phyloP scores from a whole-genome alignment of 345 rosid species.

The Punica granatum region DNA sequence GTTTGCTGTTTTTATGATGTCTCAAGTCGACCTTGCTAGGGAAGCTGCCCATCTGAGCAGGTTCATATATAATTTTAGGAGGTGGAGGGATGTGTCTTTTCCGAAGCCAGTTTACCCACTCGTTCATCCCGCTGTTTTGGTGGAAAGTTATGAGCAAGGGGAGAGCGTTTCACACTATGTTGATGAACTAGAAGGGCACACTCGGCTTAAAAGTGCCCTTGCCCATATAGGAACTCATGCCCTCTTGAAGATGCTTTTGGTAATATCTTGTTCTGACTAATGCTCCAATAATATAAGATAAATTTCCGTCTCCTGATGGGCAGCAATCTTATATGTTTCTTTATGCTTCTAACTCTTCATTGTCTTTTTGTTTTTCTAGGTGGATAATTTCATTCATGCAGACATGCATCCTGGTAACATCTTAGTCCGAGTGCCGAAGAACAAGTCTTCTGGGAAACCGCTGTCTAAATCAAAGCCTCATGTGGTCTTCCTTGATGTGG shows the following conservation, averaged over 20 bases:
- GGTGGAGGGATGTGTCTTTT: constrained; percentile 93
- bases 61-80: constrained; percentile 82
- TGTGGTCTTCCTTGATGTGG: constrained; percentile 91
- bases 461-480: constrained; percentile 86
- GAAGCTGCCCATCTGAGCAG: constrained; percentile 98
- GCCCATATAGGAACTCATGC: constrained; percentile 98
- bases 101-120: constrained; percentile 95
- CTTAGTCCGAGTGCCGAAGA: constrained; percentile 64
- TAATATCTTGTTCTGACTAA: constrained; percentile 16
- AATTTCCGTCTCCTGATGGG: neutral
- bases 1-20: constrained; percentile 92
- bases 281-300: neutral
- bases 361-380: constrained; percentile 43
- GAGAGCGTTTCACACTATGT: constrained; percentile 81
- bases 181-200: constrained; percentile 70
- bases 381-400: constrained; percentile 96
- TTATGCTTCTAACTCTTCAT: neutral
- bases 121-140: constrained; percentile 95
- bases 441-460: constrained; percentile 49
- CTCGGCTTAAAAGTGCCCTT: constrained; percentile 56
- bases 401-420: constrained; percentile 99
- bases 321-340: neutral
- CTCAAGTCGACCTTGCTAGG: constrained; percentile 99
- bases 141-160: constrained; percentile 91
- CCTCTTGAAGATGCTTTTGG: constrained; percentile 97